Evolutionary conservation across 169 alveolate species (phyloP).

Genomic region (Plasmodium gaboni): DNA sequence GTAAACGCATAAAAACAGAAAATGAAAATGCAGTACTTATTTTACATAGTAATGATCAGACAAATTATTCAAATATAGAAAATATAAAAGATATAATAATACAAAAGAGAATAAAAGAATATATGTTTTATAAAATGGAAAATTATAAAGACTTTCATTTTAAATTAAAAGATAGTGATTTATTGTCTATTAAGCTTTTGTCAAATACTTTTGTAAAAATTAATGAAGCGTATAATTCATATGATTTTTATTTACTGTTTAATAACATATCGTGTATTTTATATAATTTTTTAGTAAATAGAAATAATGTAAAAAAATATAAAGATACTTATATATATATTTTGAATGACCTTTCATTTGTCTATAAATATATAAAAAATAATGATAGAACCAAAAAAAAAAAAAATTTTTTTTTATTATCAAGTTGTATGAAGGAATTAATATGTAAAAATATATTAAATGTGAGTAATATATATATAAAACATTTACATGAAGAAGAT

Average conservation of each 20-base stretch:
- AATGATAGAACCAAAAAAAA: background rate
- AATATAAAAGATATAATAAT: slow-evolving; percentile 24
- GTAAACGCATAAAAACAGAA: slow-evolving; percentile 21
- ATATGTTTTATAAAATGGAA: slow-evolving; percentile 68
- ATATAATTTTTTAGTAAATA: slow-evolving; percentile 62
- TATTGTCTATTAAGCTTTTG: slow-evolving; percentile 57
- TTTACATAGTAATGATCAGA: background rate
- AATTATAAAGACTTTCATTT: slow-evolving; percentile 49
- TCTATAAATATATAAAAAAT: slow-evolving; percentile 57
- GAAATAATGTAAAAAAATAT: slow-evolving; percentile 21
- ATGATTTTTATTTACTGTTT: slow-evolving; percentile 51
- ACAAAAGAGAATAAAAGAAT: slow-evolving; percentile 13
- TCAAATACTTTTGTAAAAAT: slow-evolving; percentile 64
- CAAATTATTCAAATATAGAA: slow-evolving; percentile 22
- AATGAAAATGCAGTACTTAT: slow-evolving; percentile 39
- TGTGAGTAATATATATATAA: slow-evolving; percentile 44
- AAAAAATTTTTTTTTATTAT: background rate
- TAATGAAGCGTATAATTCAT: slow-evolving; percentile 33
- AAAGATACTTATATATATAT: slow-evolving; percentile 54
- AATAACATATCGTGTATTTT: slow-evolving; percentile 68
- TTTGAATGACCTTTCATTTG: slow-evolving; percentile 67
- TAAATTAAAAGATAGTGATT: slow-evolving; percentile 60
- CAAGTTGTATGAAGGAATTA: slow-evolving; percentile 21
- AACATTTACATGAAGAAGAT: slow-evolving; percentile 43
- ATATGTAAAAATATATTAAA: slow-evolving; percentile 46